Base-by-base conservation (phyloP, 2,329 filamentous ascomycete species). In the Elsinoe fawcettii region DNA sequence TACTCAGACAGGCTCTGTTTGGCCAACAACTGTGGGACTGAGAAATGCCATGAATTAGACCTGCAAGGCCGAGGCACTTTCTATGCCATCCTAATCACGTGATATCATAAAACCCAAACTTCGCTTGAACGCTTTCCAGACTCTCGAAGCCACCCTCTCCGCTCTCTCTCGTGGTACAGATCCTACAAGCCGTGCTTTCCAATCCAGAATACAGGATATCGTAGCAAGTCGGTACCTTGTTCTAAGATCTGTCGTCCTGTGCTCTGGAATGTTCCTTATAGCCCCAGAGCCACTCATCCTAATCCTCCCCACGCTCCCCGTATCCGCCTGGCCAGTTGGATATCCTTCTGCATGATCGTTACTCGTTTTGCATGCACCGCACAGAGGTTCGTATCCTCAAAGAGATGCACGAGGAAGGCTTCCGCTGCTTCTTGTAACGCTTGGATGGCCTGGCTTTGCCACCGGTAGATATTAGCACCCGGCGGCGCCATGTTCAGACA, bases 361-460 rank as follows among this genome's bases (percentile, higher is more conserved):
- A 97, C 93, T 80, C 93, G 90, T 85, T 97, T 97, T 77, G 93
- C 92, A 79, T 97, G 93, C 75, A 97, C 96, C 71, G 93, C 92
- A 79, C 92, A 97, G 55, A 96, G 80, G 81, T 97, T 97, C 78
- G 92, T 96, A 74, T 97, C 92, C 77, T 97, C 91, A 69, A 97
- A 97, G 64, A 97, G 86, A 44, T 91, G 95, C 76, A 97, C 91
- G 69, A 99, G 87, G 79, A 96, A 97, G 2, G 93, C 95, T 81
- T 99, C 93, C 65, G 96, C 91, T 57, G 93, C 96, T 82, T 99
- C 93, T 80, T 99, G 92, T 39, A 99, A 86, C 64, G 93, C 93
- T 70, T 90, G 88, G 72, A 99, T 96, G 74, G 93, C 93, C 47
- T 92, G 96, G 22, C 90, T 95, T 81, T 99, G 93, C 89, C 96